phyloP scores from a whole-genome alignment of 192 early-diverging fungal genomes.

The Coemansia sp. region DNA sequence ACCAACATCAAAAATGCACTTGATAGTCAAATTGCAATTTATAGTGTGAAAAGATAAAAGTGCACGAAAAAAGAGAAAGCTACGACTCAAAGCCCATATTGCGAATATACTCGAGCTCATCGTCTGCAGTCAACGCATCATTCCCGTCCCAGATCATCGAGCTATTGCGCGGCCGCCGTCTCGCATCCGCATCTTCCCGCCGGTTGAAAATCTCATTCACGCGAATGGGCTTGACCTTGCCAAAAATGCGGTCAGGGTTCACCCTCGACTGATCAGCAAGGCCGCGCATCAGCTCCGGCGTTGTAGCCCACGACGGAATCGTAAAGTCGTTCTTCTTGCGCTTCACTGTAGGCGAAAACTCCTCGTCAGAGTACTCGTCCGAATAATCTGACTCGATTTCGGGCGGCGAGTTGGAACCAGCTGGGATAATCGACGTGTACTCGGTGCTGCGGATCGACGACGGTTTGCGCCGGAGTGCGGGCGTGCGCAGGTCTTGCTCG shows the following conservation, averaged over 20 bases:
- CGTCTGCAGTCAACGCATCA: slow-evolving; percentile 47
- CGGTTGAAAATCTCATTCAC: slow-evolving; percentile 54
- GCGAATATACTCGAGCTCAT: slow-evolving; percentile 52
- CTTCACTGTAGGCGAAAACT: slow-evolving; percentile 46
- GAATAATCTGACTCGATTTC: slow-evolving; percentile 54
- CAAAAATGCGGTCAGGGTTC: slow-evolving; percentile 56
- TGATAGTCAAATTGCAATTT: no score
- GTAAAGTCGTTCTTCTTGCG: slow-evolving; percentile 49
- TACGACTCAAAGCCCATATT: slow-evolving; percentile 52
- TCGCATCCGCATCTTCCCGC: slow-evolving; percentile 12
- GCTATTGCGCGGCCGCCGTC: slow-evolving; percentile 47
- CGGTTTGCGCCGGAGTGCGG: slow-evolving; percentile 8
- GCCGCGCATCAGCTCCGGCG: slow-evolving; percentile 47
- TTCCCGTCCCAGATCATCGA: slow-evolving; percentile 55
- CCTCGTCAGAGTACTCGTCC: slow-evolving; percentile 53
- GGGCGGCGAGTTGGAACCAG: slow-evolving; percentile 38
- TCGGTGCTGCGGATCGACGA: slow-evolving; percentile 24
- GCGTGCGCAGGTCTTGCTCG: slow-evolving; percentile 13
- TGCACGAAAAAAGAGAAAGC: slow-evolving; percentile 7
- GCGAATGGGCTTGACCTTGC: slow-evolving; percentile 42
- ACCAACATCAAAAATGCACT: no score
- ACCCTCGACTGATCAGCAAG: slow-evolving; percentile 38
- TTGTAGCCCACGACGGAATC: slow-evolving; percentile 53
- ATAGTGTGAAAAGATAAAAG: neutral
- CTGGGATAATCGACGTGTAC: slow-evolving; percentile 47